These are phyloP conservation scores for Hydnum rufescens DNA, from an alignment of 768 basidiomycete species.

Conservation along the genomic window DNA sequence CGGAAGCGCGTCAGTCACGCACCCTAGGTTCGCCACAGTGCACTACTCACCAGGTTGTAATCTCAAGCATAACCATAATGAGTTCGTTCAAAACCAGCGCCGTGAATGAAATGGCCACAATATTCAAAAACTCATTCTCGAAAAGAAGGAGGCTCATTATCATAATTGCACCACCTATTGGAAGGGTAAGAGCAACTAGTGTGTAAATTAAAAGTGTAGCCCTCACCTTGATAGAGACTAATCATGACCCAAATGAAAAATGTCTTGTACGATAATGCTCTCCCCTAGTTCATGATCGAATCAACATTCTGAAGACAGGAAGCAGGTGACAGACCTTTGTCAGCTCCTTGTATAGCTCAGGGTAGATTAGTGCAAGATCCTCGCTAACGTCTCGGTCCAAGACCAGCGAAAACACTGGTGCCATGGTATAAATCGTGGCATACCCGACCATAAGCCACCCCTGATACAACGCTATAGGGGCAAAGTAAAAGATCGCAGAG, in stretches of 20 bases:
- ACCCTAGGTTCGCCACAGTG: neutral
- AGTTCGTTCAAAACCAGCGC: conserved; percentile 90
- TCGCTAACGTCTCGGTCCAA: conserved; percentile 91
- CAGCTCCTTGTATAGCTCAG: conserved; percentile 92
- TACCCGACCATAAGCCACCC: conserved; percentile 97
- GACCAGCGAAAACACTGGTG: conserved; percentile 92
- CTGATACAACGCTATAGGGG: conserved; percentile 92
- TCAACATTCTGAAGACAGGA: neutral
- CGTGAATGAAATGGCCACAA: conserved; percentile 96
- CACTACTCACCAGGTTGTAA: conserved; percentile 69
- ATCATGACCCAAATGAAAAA: conserved; percentile 98
- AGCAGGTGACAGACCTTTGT: conserved; percentile 47
- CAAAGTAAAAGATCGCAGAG: conserved; percentile 81
- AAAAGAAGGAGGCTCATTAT: conserved; percentile 90
- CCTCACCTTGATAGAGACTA: conserved; percentile 81
- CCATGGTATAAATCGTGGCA: conserved; percentile 94
- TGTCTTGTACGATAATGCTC: conserved; percentile 87
- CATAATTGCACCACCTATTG: conserved; percentile 87
- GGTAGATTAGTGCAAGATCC: conserved; percentile 85
- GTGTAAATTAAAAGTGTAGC: neutral
- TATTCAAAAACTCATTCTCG: conserved; percentile 93
- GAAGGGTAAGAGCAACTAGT: neutral
- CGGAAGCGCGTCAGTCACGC: neutral
- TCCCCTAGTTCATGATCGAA: conserved; percentile 37
- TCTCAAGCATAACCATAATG: conserved; percentile 96